Base-by-base conservation (phyloP, 495 filamentous ascomycete species). In the Hypoxylon intermedium region DNA sequence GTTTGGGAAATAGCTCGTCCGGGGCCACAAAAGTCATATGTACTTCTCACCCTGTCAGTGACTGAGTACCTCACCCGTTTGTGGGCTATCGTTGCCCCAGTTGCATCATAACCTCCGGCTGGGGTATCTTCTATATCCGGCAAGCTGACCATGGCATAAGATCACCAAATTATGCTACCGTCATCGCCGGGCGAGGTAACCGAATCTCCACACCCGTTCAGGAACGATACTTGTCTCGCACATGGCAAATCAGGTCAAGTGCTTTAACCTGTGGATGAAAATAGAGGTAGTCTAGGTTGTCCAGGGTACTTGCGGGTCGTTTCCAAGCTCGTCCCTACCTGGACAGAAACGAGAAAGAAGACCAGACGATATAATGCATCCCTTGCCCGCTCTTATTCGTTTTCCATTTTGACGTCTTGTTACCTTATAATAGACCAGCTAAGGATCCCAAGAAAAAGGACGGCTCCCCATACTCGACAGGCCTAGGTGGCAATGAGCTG, bases 121-220 rank as follows among this genome's bases (percentile, higher is more conserved):
- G 70, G 75, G 75, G 69, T 72, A 69, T 69, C 58, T 58, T 77
- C 76, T 78, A 78, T 78, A 80, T 79, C 74, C 75, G 74, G 75
- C 70, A 77, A 68, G 68, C 64, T 75, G 62, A 73, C 77, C 77
- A 79, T 80, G 75, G 77, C 78, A 79, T 81, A 80, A 81, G 79
- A 81, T 78, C 75, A 73, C 70, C 79, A 76, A 77, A 79, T 80
- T 81, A 81, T 80, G 78, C 75, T 78, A 75, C 74, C 70, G 75
- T 75, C 74, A 75, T 76, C 70, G 74, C 71, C 77, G 72, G 74
- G 62, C 76, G 70, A 75, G 73, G 71, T 71, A 63, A 70, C 68
- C 72, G 68, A 66, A 72, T 65, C 74, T 75, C 60, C 67, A 67
- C 76, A 75, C 72, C 70, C 65, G 67, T 70, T 76, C 75, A 78